phyloP scores from a whole-genome alignment of 371 early-diverging fungal species.

The Apophysomyces variabilis region DNA sequence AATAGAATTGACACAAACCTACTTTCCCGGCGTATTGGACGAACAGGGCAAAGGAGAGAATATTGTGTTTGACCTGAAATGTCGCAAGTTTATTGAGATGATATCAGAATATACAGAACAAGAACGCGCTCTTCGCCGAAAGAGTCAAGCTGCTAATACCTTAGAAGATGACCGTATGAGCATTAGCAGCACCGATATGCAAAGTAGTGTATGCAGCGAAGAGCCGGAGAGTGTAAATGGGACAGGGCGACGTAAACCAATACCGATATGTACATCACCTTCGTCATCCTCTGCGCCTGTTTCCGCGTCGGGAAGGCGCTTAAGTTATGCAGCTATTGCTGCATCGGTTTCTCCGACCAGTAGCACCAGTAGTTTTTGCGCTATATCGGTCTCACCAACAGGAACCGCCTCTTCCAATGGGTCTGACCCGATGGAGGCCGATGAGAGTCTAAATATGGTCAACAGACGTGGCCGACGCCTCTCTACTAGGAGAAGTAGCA shows the following conservation, averaged over 20 bases:
- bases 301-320: constrained; percentile 13
- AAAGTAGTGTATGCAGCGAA: constrained; percentile 2
- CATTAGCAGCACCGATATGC: constrained; percentile 9
- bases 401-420: not conserved
- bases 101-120: constrained; percentile 64
- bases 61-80: constrained; percentile 76
- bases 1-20: constrained; percentile 58
- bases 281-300: not conserved
- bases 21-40: constrained; percentile 69
- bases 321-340: constrained; percentile 34
- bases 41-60: constrained; percentile 21
- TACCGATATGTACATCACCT: constrained; percentile 12
- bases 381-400: not conserved
- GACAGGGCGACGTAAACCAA: constrained; percentile 11
- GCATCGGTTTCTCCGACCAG: constrained; percentile 26
- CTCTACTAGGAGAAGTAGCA: constrained; percentile 4
- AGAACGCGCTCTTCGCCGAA: constrained; percentile 20
- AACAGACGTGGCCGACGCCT: constrained; percentile 19
- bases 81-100: constrained; percentile 89
- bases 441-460: not conserved
- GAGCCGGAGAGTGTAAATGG: constrained; percentile 5
- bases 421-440: not conserved
- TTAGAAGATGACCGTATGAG: constrained; percentile 17
- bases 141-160: not conserved
- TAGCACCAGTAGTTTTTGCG: constrained; percentile 11